Evolutionary conservation across 139 green algal species (phyloP).

Genomic region (Asterochloris sp.): DNA sequence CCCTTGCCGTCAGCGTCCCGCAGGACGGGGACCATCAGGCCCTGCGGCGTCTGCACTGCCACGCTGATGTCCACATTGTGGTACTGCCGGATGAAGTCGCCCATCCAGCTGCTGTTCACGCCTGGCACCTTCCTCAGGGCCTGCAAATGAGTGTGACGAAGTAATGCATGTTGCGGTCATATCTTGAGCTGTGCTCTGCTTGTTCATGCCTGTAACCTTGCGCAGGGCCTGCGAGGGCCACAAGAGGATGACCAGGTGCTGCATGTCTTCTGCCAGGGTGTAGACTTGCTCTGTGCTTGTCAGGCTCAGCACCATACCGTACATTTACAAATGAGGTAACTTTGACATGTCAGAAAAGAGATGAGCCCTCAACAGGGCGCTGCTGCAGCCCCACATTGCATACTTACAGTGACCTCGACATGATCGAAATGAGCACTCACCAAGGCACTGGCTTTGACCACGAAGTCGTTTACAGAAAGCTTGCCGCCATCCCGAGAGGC

Average conservation of each 20-base stretch:
- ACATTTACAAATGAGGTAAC: too few species aligned
- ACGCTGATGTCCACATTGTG: slow-evolving; percentile 65
- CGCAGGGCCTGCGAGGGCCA: too few species aligned
- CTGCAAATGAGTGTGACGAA: slow-evolving; percentile 7
- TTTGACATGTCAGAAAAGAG: not conserved
- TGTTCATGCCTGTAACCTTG: too few species aligned
- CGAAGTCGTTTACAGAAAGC: slow-evolving; percentile 95
- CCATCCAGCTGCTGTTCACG: slow-evolving; percentile 75
- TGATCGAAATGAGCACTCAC: slow-evolving; percentile 4
- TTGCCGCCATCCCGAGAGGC: slow-evolving; percentile 59
- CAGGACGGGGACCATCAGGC: slow-evolving; percentile 91
- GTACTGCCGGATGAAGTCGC: slow-evolving; percentile 91
- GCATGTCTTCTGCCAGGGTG: too few species aligned
- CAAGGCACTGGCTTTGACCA: slow-evolving; percentile 90
- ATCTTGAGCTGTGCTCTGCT: too few species aligned
- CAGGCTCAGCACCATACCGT: too few species aligned
- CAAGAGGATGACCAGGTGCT: too few species aligned
- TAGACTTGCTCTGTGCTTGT: too few species aligned
- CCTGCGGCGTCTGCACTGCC: slow-evolving; percentile 81
- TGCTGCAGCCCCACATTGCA: not conserved
- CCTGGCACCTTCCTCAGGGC: slow-evolving; percentile 76
- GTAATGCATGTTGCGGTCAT: too few species aligned
- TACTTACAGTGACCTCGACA: not conserved
- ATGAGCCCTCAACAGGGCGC: not conserved
- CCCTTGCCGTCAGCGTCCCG: slow-evolving; percentile 65